Evolutionary conservation across 1,284 basidiomycete genomes (phyloP).

Genomic region (Macrocybe sp.): DNA sequence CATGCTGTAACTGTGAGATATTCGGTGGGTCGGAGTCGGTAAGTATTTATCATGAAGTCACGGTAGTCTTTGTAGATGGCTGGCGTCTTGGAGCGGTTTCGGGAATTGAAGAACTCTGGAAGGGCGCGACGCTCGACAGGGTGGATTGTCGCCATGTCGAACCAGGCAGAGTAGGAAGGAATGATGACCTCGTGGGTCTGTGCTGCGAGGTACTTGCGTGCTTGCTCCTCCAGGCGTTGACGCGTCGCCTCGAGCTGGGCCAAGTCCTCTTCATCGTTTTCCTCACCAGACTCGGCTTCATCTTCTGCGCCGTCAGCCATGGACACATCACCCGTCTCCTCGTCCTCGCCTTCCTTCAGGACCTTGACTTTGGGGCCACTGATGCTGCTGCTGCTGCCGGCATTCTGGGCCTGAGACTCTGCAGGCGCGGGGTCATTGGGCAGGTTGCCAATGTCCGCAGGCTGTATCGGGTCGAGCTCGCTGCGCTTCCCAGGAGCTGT

Average conservation of each 20-base stretch:
- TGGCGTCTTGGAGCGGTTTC: conserved; percentile 94
- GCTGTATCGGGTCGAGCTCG: conserved; percentile 70
- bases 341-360: conserved; percentile 57
- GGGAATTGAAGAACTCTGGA: conserved; percentile 98
- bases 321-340: conserved; percentile 62
- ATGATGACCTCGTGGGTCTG: conserved; percentile 98
- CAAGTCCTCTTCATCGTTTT: conserved; percentile 75
- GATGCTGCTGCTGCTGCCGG: too few species aligned
- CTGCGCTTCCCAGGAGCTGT: conserved; percentile 70
- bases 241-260: conserved; percentile 78
- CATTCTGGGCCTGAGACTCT: conserved; percentile 32
- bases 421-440: conserved; percentile 39
- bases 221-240: conserved; percentile 77
- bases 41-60: conserved; percentile 99
- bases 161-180: conserved; percentile 98
- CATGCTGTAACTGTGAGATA: conserved; percentile 99
- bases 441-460: conserved; percentile 68
- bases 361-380: conserved; percentile 44
- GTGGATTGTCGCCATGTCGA: conserved; percentile 92
- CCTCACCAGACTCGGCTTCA: conserved; percentile 64
- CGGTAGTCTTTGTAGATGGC: conserved; percentile 99
- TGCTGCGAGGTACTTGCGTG: conserved; percentile 90
- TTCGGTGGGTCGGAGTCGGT: conserved; percentile 90
- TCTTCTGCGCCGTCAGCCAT: conserved; percentile 72
- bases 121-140: conserved; percentile 89